phyloP scores from a whole-genome alignment of 352 stramenopile genomes.

The Thalassiosira mediterranea region DNA sequence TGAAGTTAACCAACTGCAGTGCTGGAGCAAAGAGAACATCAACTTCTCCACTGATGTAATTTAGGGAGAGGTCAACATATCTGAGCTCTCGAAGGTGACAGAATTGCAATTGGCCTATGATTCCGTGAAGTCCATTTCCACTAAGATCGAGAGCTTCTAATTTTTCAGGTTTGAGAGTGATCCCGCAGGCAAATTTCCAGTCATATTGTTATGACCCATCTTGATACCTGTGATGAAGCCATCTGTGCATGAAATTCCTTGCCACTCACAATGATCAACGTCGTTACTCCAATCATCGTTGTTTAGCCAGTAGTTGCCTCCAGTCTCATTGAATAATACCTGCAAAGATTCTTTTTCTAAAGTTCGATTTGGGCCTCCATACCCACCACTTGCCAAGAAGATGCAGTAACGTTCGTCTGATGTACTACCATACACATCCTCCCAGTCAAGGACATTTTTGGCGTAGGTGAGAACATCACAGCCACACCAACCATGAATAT shows the following conservation, averaged over 20 bases:
- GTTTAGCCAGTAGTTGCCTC: constrained; percentile 29
- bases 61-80: constrained; percentile 35
- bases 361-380: background rate
- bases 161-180: constrained; percentile 10
- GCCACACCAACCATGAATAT: background rate
- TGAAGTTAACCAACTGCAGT: constrained; percentile 27
- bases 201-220: constrained; percentile 37
- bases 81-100: background rate
- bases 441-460: background rate
- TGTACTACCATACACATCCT: background rate
- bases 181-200: constrained; percentile 7
- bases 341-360: background rate
- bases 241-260: constrained; percentile 29
- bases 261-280: constrained; percentile 26
- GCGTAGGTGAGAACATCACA: constrained; percentile 1
- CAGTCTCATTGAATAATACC: constrained; percentile 19
- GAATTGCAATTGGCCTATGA: constrained; percentile 4
- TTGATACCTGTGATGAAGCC: constrained; percentile 22
- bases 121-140: constrained; percentile 6
- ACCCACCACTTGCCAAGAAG: background rate
- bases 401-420: background rate
- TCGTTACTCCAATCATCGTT: constrained; percentile 29
- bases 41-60: constrained; percentile 26
- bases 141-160: constrained; percentile 8
- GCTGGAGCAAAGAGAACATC: constrained; percentile 26